phyloP scores from a whole-genome alignment of 2,329 filamentous ascomycete genomes.

The Fusarium metavorans region DNA sequence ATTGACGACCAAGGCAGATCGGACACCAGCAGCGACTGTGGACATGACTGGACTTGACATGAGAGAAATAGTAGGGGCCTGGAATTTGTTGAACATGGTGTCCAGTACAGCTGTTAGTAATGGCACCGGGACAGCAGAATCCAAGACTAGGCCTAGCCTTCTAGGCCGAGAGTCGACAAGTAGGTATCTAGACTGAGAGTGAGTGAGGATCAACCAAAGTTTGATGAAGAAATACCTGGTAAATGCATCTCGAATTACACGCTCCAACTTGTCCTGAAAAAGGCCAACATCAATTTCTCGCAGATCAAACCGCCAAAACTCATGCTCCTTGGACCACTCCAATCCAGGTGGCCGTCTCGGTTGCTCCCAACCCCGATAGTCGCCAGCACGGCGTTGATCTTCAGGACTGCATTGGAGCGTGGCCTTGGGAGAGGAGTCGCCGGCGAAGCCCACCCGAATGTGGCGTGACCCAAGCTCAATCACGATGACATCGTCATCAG shows the following conservation, averaged over 20 bases:
- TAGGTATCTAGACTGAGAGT: conserved; percentile 61
- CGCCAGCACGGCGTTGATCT: conserved; percentile 80
- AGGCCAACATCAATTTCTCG: conserved; percentile 80
- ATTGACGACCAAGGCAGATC: conserved; percentile 89
- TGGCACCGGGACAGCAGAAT: conserved; percentile 81
- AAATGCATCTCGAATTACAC: conserved; percentile 83
- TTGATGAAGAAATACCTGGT: conserved; percentile 69
- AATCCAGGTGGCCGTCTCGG: conserved; percentile 59
- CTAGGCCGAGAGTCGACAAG: conserved; percentile 82
- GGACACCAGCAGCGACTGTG: conserved; percentile 81
- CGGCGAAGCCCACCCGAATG: conserved; percentile 86
- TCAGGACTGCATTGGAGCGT: conserved; percentile 79
- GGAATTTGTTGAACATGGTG: conserved; percentile 83
- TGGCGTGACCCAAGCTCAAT: conserved; percentile 85
- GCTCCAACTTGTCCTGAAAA: conserved; percentile 88
- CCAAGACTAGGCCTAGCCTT: conserved; percentile 79
- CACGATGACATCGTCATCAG: conserved; percentile 87
- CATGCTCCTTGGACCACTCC: conserved; percentile 72
- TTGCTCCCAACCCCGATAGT: conserved; percentile 79
- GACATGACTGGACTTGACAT: conserved; percentile 82
- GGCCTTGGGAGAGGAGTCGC: conserved; percentile 81
- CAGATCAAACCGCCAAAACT: conserved; percentile 85
- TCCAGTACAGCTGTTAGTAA: conserved; percentile 81
- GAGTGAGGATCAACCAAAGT: conserved; percentile 8
- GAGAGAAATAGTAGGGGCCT: conserved; percentile 83